Evolutionary conservation across 78 protist genomes (phyloP), one percentile per base, ranked within the genome.

Genomic region (Neovahlkampfia damariscottae): DNA sequence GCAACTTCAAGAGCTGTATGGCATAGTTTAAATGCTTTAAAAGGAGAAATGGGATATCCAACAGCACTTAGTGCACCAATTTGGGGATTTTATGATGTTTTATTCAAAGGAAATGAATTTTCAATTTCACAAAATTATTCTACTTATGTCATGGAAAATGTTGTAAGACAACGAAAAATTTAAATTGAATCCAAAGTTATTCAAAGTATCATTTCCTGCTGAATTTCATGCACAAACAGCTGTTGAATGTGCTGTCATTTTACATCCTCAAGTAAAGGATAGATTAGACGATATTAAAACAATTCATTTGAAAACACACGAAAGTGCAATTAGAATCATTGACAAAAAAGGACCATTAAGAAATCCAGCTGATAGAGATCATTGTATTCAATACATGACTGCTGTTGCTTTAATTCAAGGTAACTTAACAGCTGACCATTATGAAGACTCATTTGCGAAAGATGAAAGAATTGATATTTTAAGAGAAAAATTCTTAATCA

Each of bases 161-260:
- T 84, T n/a, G n/a, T n/a, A n/a, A n/a, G n/a, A n/a, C n/a, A n/a
- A n/a, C n/a, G n/a, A n/a, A n/a, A n/a, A n/a, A n/a, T n/a, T n/a
- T n/a, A n/a, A n/a, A n/a, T n/a, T n/a, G n/a, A n/a, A n/a, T n/a
- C n/a, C n/a, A n/a, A n/a, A n/a, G 0, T 34, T 84, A 8, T 84
- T 84, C 84, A 84, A 84, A 68, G 82, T 84, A 19, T 50, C 78
- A 6, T 84, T 75, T 30, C 88, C 88, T 0, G 88, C 88, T 0
- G 88, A 84, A 41, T 84, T 41, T n/a, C 88, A 84, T 38, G 88
- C 81, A n/a, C 88, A 84, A 58, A 80, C 88, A 1, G 84, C 88
- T 29, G 84, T 84, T 6, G 88, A 84, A 35, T 77, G 80, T 59
- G 70, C 84, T 0, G 75, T 84, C 37, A 36, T 68, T 41, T 35